Evolutionary conservation across 2,329 filamentous ascomycete genomes (phyloP), one percentile per base, ranked within the genome.

Genomic region (Pseudocercospora pini-densiflorae): DNA sequence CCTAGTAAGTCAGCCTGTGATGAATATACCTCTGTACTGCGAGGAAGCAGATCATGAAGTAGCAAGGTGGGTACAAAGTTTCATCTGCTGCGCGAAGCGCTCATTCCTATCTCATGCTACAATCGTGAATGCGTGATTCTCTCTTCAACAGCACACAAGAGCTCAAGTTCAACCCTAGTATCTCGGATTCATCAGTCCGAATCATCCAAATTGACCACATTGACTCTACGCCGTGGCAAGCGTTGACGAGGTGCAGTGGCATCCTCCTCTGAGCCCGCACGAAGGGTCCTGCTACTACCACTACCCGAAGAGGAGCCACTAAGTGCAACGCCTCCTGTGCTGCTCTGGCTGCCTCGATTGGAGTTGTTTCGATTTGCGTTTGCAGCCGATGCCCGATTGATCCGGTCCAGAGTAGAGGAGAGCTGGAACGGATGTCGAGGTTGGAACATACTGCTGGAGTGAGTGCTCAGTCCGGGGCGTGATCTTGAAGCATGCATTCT

Each of bases 391-490:
- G 45, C 47, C 27, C 47, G 40, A 36, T 68, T 67, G 59, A 70
- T 66, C 14, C 60, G 62, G 12, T 68, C 69, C 31, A 72, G 63
- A 5, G 72, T 72, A 29, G 65, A 66, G 14, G 64, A 63, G 19
- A 72, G 69, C 10, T 71, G 63, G 57, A 73, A 74, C 8, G 73
- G 73, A 58, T 73, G 72, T 29, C 45, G 12, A 27, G 68, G 59
- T 31, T 45, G 53, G 53, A 59, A 47, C 55, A n/a, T 40, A 14
- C 40, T 43, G 40, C 40, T 43, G 60, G 45, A 55, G 65, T 40
- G 12, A 59, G 47, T 24, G 61, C 58, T 40, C 14, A 23, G 10
- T 10, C 47, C 23, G 53, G 21, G 47, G 23, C 59, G 24, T 24
- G 64, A 47, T 45, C 59, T 14, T 59, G 59, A 47, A 45, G 53